Evolutionary conservation across 2,329 filamentous ascomycete genomes (phyloP).

Genomic region (Claviceps arundinis): DNA sequence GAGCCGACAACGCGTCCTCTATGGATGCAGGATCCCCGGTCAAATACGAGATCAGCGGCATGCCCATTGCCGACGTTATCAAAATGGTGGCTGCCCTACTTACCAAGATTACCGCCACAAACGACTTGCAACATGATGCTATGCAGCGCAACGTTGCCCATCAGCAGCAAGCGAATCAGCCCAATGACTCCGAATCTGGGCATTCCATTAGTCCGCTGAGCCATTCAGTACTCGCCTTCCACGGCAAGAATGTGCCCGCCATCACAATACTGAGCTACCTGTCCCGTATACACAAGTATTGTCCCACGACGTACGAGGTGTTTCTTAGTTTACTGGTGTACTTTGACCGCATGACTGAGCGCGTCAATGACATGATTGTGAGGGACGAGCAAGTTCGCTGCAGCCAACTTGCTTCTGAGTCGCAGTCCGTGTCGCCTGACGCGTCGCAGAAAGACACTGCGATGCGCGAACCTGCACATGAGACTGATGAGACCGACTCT

Average conservation of each 20-base stretch:
- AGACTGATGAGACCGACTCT: constrained; percentile 33
- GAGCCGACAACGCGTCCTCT: constrained; percentile 31
- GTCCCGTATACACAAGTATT: constrained; percentile 95
- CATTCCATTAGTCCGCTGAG: constrained; percentile 42
- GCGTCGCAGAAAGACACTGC: constrained; percentile 15
- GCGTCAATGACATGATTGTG: constrained; percentile 71
- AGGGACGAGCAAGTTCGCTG: constrained; percentile 46
- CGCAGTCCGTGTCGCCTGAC: constrained; percentile 6
- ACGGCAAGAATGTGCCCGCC: constrained; percentile 93
- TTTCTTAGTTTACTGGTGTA: constrained; percentile 92
- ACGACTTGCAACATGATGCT: constrained; percentile 87
- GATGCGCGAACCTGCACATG: constrained; percentile 16
- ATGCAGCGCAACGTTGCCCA: constrained; percentile 59
- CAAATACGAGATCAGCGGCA: constrained; percentile 88
- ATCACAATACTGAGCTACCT: constrained; percentile 96
- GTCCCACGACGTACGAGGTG: constrained; percentile 94
- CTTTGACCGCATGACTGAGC: constrained; percentile 97
- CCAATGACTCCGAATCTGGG: constrained; percentile 36
- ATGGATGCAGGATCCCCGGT: constrained; percentile 36
- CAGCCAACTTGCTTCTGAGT: constrained; percentile 11
- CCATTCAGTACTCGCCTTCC: constrained; percentile 75
- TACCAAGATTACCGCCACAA: constrained; percentile 94
- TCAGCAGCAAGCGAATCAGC: constrained; percentile 39
- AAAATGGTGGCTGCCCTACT: constrained; percentile 96
- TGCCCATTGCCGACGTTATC: constrained; percentile 95